Conservation (phyloP, 306 rosid genomes). For the Dalbergia cochinchinensis region DNA sequence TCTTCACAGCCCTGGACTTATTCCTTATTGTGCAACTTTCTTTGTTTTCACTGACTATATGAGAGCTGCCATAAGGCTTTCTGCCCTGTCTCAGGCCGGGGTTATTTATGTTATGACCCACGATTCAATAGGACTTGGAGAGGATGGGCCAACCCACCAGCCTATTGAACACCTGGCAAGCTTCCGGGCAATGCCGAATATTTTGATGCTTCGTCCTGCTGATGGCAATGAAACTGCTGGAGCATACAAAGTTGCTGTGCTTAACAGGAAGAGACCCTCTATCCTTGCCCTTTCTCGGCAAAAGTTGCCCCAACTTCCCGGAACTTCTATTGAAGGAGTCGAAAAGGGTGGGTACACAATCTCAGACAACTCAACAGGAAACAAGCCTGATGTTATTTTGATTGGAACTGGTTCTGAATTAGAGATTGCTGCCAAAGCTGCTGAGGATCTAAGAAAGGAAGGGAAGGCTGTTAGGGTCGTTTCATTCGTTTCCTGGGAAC, state of each 20-base stretch:
- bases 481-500: slow-evolving; percentile 93
- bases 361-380: slow-evolving; percentile 84
- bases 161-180: slow-evolving; percentile 98
- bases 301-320: slow-evolving; percentile 81
- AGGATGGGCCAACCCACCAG: slow-evolving; percentile 99
- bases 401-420: slow-evolving; percentile 94
- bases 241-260: slow-evolving; percentile 85
- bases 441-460: slow-evolving; percentile 87
- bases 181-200: slow-evolving; percentile 98
- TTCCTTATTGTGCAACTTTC: slow-evolving; percentile 98
- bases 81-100: slow-evolving; percentile 78
- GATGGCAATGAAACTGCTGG: slow-evolving; percentile 99
- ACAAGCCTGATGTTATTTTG: slow-evolving; percentile 97
- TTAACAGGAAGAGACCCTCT: slow-evolving; percentile 88
- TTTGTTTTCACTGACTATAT: slow-evolving; percentile 98
- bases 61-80: slow-evolving; percentile 96
- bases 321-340: slow-evolving; percentile 90
- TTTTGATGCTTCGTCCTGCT: slow-evolving; percentile 97
- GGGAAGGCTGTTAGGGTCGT: slow-evolving; percentile 95
- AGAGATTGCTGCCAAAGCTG: slow-evolving; percentile 94
- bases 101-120: slow-evolving; percentile 98
- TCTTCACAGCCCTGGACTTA: slow-evolving; percentile 91
- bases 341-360: slow-evolving; percentile 92
- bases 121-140: slow-evolving; percentile 98
- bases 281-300: slow-evolving; percentile 97